Conservation (phyloP, 2,329 filamentous ascomycete species). For the Metarhizium humberi region DNA sequence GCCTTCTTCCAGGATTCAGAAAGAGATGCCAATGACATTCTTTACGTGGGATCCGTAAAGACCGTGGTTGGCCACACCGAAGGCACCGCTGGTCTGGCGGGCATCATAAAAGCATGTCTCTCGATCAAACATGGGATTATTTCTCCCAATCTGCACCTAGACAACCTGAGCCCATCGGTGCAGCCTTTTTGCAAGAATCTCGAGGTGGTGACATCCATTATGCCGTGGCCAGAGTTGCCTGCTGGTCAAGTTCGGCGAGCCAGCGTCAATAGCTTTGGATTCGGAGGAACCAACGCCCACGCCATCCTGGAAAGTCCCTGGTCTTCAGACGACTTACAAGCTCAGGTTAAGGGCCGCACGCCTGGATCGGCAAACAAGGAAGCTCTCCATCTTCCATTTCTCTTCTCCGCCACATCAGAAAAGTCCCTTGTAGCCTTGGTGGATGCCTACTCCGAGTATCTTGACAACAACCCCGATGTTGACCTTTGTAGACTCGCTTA, state of each 20-base stretch:
- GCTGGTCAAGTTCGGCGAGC: slow-evolving; percentile 22
- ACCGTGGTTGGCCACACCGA: slow-evolving; percentile 18
- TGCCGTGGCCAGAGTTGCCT: slow-evolving; percentile 12
- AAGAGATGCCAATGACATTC: too few relatives aligned
- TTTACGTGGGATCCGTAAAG: slow-evolving; percentile 20
- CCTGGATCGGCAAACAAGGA: too few relatives aligned
- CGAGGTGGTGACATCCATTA: slow-evolving; percentile 5
- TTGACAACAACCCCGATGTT: too few relatives aligned
- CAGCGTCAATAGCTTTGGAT: slow-evolving; percentile 39
- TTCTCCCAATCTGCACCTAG: slow-evolving; percentile 22
- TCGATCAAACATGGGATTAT: slow-evolving; percentile 12
- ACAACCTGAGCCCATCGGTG: slow-evolving; percentile 17
- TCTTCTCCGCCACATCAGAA: too few relatives aligned
- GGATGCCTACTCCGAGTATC: too few relatives aligned
- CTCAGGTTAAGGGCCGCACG: too few relatives aligned
- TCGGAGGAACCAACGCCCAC: slow-evolving; percentile 39
- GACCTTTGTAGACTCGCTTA: too few relatives aligned
- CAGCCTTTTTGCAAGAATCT: slow-evolving; percentile 14
- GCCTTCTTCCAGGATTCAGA: slow-evolving; percentile 23
- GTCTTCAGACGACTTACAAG: neutral
- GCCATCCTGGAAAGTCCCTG: slow-evolving; percentile 24
- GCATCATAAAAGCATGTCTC: slow-evolving; percentile 12
- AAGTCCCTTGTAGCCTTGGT: too few relatives aligned
- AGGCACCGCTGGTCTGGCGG: slow-evolving; percentile 16
- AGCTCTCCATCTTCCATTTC: too few relatives aligned